phyloP scores from a whole-genome alignment of 495 filamentous ascomycete genomes.

The Aspergillus baeticus region DNA sequence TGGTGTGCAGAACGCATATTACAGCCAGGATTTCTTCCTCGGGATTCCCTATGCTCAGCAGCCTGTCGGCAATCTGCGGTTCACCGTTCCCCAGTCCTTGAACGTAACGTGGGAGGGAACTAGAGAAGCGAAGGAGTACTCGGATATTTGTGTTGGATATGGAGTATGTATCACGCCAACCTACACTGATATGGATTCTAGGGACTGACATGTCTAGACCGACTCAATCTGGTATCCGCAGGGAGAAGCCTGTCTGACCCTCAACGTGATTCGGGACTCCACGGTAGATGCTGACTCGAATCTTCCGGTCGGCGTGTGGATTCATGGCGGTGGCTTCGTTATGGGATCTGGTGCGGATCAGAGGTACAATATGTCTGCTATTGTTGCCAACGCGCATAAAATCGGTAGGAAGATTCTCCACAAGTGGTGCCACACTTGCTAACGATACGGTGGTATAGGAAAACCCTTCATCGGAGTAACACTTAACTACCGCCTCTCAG shows the following conservation, averaged over 20 bases:
- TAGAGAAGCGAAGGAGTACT: conserved; percentile 47
- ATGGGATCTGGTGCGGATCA: conserved; percentile 44
- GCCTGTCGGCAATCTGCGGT: conserved; percentile 47
- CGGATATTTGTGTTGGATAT: conserved; percentile 50
- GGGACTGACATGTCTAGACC: conserved; percentile 25
- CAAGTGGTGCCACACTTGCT: background rate
- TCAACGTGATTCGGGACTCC: conserved; percentile 52
- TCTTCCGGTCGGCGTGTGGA: conserved; percentile 54
- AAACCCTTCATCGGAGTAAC: conserved; percentile 61
- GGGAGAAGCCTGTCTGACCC: conserved; percentile 54
- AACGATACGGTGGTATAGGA: conserved; percentile 3
- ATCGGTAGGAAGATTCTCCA: conserved; percentile 31
- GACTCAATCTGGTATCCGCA: conserved; percentile 44
- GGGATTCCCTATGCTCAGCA: conserved; percentile 56
- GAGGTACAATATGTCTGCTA: conserved; percentile 53
- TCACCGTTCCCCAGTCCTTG: conserved; percentile 44
- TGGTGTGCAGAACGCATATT: conserved; percentile 38
- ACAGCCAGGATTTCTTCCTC: conserved; percentile 53
- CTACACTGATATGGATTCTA: background rate
- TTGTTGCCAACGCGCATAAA: conserved; percentile 45
- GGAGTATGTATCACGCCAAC: conserved; percentile 21
- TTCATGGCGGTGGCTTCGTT: conserved; percentile 60
- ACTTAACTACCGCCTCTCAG: conserved; percentile 58
- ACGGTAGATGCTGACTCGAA: conserved; percentile 30
- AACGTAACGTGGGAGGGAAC: conserved; percentile 39